Evolutionary conservation across 1,284 basidiomycete genomes (phyloP).

Genomic region (Rhodotorula sp.): DNA sequence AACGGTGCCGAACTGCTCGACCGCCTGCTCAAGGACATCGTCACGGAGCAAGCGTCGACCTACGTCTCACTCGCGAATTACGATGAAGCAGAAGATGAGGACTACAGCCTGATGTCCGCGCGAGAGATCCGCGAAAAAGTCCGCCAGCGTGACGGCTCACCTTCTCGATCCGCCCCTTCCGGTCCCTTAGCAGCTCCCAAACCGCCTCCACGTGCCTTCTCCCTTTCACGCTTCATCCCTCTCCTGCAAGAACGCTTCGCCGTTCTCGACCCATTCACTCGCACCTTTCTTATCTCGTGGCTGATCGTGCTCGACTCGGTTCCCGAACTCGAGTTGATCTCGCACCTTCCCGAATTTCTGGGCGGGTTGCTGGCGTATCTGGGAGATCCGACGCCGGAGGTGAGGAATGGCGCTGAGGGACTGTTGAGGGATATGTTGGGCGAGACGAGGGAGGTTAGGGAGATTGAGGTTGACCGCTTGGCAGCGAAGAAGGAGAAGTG

Average conservation of each 20-base stretch:
- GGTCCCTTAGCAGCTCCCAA: neutral
- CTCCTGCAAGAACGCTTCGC: conserved; percentile 89
- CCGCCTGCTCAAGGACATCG: conserved; percentile 93
- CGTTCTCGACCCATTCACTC: conserved; percentile 90
- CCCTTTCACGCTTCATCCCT: conserved; percentile 90
- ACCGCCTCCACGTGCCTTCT: conserved; percentile 65
- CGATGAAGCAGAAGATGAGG: neutral
- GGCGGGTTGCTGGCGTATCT: conserved; percentile 93
- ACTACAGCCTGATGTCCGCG: neutral
- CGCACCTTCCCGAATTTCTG: conserved; percentile 89
- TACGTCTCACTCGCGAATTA: conserved; percentile 66
- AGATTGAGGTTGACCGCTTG: conserved; percentile 47
- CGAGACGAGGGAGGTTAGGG: conserved; percentile 83
- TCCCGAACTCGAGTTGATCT: conserved; percentile 91
- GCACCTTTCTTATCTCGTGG: conserved; percentile 96
- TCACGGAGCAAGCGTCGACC: conserved; percentile 91
- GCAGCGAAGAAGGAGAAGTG: conserved; percentile 51
- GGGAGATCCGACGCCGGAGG: conserved; percentile 91
- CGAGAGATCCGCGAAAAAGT: too few species aligned
- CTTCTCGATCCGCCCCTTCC: neutral
- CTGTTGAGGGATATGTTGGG: conserved; percentile 87
- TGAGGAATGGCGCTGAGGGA: conserved; percentile 86
- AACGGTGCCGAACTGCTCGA: conserved; percentile 99
- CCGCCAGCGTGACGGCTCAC: conserved; percentile 2
- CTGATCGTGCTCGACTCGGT: conserved; percentile 94